A percentile compares a stretch with the other conserved stretches of the same genome.
Evolutionary conservation across 2,329 filamentous ascomycete genomes (phyloP).

Genomic region (Plenodomus lindquistii): DNA sequence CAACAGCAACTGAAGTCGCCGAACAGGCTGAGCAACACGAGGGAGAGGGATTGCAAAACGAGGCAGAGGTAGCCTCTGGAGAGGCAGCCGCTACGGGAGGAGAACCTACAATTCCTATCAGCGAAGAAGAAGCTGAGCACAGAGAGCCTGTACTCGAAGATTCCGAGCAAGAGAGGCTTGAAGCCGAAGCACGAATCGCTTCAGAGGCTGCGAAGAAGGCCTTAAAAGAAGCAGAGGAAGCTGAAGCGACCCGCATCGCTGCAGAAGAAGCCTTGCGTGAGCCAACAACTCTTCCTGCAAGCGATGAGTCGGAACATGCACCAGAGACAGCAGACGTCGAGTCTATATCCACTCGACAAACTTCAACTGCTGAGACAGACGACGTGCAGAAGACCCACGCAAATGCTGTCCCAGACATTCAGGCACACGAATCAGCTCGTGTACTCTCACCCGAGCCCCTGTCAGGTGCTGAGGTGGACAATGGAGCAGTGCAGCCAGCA

Average conservation of each 20-base stretch:
- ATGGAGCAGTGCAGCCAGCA: conserved; percentile 12
- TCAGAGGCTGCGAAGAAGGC: background rate
- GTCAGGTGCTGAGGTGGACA: background rate
- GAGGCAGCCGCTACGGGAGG: background rate
- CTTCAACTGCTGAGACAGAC: background rate
- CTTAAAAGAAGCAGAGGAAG: conserved; percentile 6
- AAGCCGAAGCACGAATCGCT: background rate
- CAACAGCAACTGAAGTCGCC: background rate
- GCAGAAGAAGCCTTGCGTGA: conserved; percentile 12
- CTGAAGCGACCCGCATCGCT: conserved; percentile 8
- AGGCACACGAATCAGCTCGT: background rate
- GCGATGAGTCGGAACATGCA: background rate
- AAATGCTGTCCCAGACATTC: background rate
- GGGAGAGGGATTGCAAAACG: too few species aligned
- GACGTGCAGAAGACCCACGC: background rate
- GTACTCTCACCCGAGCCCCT: background rate
- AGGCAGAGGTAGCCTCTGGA: background rate
- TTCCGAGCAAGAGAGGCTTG: conserved; percentile 5
- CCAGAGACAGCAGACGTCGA: background rate
- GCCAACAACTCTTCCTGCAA: conserved; percentile 1
- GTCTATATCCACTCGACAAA: background rate
- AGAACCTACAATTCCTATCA: background rate
- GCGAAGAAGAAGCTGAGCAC: conserved; percentile 1
- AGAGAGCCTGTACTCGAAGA: conserved; percentile 1
- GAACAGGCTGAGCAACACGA: background rate